Evolutionary conservation across 306 rosid species (phyloP).

Genomic region (Gynostemma pentaphyllum): DNA sequence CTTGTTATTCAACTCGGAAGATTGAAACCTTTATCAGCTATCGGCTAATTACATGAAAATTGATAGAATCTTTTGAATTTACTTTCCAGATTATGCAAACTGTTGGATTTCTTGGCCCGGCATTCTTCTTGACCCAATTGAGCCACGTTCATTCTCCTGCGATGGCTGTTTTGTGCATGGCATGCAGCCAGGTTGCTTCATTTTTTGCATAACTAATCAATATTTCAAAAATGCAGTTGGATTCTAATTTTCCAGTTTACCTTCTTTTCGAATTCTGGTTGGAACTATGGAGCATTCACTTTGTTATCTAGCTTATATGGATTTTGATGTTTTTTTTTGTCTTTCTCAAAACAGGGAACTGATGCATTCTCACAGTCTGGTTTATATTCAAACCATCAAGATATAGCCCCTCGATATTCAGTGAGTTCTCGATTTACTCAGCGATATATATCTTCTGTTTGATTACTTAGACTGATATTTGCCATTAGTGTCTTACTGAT

Average conservation of each 20-base stretch:
- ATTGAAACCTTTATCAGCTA: neutral
- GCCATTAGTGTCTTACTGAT: neutral
- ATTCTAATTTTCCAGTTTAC: neutral
- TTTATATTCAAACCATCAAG: constrained; percentile 96
- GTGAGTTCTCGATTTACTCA: constrained; percentile 32
- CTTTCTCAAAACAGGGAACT: constrained; percentile 49
- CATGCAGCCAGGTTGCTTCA: constrained; percentile 83
- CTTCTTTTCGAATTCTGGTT: neutral
- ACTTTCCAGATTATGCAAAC: constrained; percentile 84
- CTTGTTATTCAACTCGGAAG: neutral
- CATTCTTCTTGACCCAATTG: constrained; percentile 95
- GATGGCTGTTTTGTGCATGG: constrained; percentile 93
- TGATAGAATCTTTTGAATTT: constrained; percentile 3
- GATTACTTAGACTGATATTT: neutral
- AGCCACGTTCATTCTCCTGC: constrained; percentile 80
- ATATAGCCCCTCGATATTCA: constrained; percentile 91
- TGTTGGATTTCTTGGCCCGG: constrained; percentile 97
- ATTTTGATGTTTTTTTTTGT: neutral
- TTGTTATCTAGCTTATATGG: neutral
- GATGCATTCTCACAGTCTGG: constrained; percentile 99
- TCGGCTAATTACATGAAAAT: neutral
- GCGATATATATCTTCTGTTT: neutral
- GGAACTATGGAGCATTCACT: neutral
- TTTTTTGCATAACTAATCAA: constrained; percentile 13
- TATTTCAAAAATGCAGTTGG: neutral